Base-by-base conservation (phyloP, 495 filamentous ascomycete species). In the Monascus purpureus region DNA sequence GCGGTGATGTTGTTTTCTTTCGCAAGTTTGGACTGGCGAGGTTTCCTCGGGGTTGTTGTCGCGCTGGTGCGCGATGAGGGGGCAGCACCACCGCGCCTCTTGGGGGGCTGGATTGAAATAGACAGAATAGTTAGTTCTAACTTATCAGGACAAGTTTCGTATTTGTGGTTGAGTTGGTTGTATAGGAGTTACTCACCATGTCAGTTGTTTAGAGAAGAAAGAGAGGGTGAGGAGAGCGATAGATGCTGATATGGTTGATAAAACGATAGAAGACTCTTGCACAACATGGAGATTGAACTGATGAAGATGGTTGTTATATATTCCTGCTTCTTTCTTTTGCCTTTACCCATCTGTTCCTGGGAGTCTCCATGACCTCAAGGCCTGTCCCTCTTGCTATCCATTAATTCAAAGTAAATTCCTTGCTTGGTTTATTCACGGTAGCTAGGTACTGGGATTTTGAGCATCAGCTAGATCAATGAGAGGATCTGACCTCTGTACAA, bases 1-100 rank as follows among this genome's bases (percentile, higher is more conserved):
- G 72, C 74, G 17, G 73, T 77, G 52, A 97, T 75, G 51, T 81
- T 70, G 65, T 95, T 74, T 40, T 90, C 82, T 52, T 82, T 82
- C 2, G 87, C 86, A 37, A 93, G 81, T 50, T 84, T 88, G 42
- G 86, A 93, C 41, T 67, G 72, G 28, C 68, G 66, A 13, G 55
- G 42, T 47, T 68, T 68, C 43, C 57, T 69, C 16, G 54, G 50
- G 37, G 49, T 39, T 41, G 40, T 26, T 29, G 36, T 45, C 40
- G 40, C 29, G 45, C 25, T 30, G 50, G 36, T 22, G 46, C 20
- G 20, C 20, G 20, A 22, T 22, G 20, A 22, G 23, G 22, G 2
- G 13, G 22, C 15, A n/a, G 11, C 36, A 30, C 24, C 52, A 41
- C 45, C 40, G 43, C 58, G 56, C 46, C 53, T 57, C 46, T 55